A percentile compares a stretch with the other conserved stretches of the same genome.
Conservation (phyloP, 139 green algal genomes). For the Parachlorella kessleri region DNA sequence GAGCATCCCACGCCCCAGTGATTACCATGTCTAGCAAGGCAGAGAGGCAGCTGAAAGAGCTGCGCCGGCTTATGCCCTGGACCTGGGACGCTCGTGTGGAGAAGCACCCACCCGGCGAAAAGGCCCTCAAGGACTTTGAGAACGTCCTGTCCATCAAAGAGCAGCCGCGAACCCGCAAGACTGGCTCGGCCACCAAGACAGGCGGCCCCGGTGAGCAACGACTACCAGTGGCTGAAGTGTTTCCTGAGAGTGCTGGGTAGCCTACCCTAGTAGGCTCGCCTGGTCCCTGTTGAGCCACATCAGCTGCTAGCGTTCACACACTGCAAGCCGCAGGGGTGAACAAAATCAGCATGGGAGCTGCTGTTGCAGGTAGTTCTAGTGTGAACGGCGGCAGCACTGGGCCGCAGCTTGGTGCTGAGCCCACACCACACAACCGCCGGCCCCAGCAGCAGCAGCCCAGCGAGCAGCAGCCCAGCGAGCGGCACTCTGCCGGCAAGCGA, state of each 20-base stretch:
- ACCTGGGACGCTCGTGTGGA: slow-evolving; percentile 53
- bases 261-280: neutral
- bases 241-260: neutral
- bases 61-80: slow-evolving; percentile 48
- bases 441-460: neutral
- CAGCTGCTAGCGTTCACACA: neutral
- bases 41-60: slow-evolving; percentile 43
- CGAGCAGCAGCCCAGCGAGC: neutral
- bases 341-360: neutral
- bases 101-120: slow-evolving; percentile 51
- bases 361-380: neutral
- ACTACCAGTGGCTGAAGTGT: neutral
- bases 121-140: slow-evolving; percentile 55
- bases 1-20: too few relatives aligned
- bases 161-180: neutral
- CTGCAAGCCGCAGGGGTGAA: neutral
- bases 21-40: slow-evolving; percentile 24
- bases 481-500: neutral
- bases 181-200: neutral
- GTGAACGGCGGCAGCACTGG: neutral
- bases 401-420: neutral
- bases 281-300: neutral
- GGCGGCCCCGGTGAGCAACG: neutral
- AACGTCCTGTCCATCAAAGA: slow-evolving; percentile 35
- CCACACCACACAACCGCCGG: neutral